Evolutionary conservation across 148 eudicot genomes (phyloP).

Genomic region (Spergularia bocconei): DNA sequence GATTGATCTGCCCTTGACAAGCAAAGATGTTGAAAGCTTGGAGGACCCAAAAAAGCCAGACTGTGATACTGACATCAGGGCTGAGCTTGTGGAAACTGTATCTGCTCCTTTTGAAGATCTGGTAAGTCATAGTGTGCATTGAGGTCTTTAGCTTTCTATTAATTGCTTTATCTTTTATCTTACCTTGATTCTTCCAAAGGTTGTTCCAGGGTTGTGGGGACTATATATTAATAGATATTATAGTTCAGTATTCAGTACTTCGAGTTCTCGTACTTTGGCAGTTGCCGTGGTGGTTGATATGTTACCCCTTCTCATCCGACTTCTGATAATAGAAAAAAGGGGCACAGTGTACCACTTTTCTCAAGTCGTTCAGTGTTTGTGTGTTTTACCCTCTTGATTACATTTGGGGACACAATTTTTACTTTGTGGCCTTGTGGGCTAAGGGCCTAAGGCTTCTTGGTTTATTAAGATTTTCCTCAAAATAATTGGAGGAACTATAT

Average conservation of each 20-base stretch:
- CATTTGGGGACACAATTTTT: too few species aligned
- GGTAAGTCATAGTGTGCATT: slow-evolving; percentile 40
- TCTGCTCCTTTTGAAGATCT: slow-evolving; percentile 38
- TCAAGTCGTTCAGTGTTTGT: neutral
- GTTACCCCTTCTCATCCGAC: neutral
- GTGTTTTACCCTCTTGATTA: too few species aligned
- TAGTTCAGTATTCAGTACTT: too few species aligned
- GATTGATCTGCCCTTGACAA: slow-evolving; percentile 38
- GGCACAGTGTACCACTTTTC: neutral
- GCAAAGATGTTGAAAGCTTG: slow-evolving; percentile 37
- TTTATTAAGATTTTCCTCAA: too few species aligned
- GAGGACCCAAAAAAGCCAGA: slow-evolving; percentile 24
- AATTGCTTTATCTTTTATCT: too few species aligned
- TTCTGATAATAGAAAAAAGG: neutral
- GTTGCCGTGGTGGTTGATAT: neutral
- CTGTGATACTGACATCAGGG: slow-evolving; percentile 30
- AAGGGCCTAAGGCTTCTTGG: too few species aligned
- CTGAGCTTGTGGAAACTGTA: slow-evolving; percentile 29
- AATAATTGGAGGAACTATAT: too few species aligned
- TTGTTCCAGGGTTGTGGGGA: neutral
- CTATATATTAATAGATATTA: neutral
- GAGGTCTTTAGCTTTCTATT: neutral
- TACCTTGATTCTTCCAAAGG: neutral
- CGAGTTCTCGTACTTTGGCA: neutral
- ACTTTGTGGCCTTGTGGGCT: too few species aligned